Base-by-base conservation (phyloP, 768 basidiomycete species). In the Termitomyces sp. region DNA sequence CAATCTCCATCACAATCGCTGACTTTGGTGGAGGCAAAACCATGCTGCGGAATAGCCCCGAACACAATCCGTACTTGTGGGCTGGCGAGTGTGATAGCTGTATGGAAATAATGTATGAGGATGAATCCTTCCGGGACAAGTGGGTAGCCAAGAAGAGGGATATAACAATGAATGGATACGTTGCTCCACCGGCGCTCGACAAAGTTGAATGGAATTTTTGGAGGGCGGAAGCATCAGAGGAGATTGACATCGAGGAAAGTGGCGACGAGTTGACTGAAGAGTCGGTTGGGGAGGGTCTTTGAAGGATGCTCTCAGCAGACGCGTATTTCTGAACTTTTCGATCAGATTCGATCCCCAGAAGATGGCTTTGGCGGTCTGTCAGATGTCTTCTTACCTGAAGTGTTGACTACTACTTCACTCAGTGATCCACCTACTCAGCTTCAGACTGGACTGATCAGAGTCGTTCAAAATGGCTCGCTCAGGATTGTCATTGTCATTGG, bases 81-180 rank as follows among this genome's bases (percentile, higher is more conserved):
- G 63, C 71, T 1, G 77, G 77, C 15, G 77, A 77, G 65, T 77
- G 77, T 53, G 71, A 75, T 52, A 67, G 68, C 12, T 78, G 76
- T 51, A 75, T 76, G 62, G 63, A 62, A n/a, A 61, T 76, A 28
- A 70, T 77, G 70, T 75, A 76, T 61, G 71, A 68, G 11, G 74
- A 77, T 55, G 60, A 63, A 2, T 52, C 46, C 3, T 78, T 78
- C 59, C 68, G 68, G 11, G 67, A 66, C 20, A 42, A 42, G 18
- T 77, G 73, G 72, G 68, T 71, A 9, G 69, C 72, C 1, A 67
- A 69, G 33, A 77, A 78, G 62, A 67, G 64, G 20, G 74, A 73
- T 9, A 52, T 60, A 9, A 24, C 48, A 7, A 28, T 15, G 15
- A 60, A 65, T 16, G 20, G 65, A 13, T 73, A 74, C 49, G 57